Conservation (phyloP, 2,329 filamentous ascomycete genomes). For the Penicillium sp. region DNA sequence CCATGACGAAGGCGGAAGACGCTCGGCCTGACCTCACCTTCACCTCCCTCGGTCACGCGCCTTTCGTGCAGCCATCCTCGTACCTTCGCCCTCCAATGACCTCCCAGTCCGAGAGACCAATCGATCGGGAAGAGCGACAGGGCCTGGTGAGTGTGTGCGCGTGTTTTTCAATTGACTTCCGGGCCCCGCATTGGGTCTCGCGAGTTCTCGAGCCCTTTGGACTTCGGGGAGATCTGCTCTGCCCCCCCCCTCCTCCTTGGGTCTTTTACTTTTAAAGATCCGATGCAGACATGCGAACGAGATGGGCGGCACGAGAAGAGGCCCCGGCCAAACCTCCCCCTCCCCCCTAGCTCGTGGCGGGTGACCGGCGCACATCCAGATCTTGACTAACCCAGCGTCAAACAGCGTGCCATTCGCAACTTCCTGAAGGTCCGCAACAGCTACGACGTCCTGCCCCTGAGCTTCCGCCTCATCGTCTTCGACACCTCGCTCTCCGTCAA, state of each 20-base stretch:
- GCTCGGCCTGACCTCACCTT: constrained; percentile 21
- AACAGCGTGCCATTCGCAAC: constrained; percentile 82
- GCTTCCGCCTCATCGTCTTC: constrained; percentile 91
- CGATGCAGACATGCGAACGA: neutral
- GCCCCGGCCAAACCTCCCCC: constrained; percentile 8
- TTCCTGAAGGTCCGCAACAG: constrained; percentile 95
- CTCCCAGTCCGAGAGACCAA: constrained; percentile 45
- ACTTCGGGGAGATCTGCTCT: no score
- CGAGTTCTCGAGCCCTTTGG: no score
- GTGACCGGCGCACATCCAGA: constrained; percentile 17
- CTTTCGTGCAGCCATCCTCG: constrained; percentile 50
- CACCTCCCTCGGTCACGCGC: constrained; percentile 42
- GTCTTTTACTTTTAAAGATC: constrained; percentile 7
- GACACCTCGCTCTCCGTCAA: constrained; percentile 94
- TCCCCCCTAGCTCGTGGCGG: constrained; percentile 12
- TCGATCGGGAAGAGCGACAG: constrained; percentile 50
- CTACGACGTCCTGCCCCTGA: constrained; percentile 95
- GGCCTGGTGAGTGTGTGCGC: constrained; percentile 44
- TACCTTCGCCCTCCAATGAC: constrained; percentile 48
- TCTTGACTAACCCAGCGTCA: constrained; percentile 30
- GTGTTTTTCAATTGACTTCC: constrained; percentile 13
- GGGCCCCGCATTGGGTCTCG: constrained; percentile 1
- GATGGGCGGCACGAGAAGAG: neutral
- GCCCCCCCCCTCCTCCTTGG: no score
- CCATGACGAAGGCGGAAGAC: constrained; percentile 28